Evolutionary conservation across 768 basidiomycete species (phyloP), one percentile per base, ranked within the genome.

Genomic region (Lactarius hatsudake): DNA sequence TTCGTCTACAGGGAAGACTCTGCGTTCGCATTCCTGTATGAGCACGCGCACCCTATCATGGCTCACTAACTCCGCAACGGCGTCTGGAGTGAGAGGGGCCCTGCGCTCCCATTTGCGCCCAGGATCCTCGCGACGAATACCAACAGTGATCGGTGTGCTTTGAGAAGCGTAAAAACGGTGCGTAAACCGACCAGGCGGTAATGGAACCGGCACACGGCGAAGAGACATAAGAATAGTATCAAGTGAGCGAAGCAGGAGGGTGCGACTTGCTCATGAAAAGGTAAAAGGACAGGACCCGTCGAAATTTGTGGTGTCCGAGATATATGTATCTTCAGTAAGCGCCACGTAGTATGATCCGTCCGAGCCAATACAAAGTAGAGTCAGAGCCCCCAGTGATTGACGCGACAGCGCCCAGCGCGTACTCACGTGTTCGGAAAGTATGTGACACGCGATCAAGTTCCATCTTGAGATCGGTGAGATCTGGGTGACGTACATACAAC

Each of bases 61-160:
- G 10, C 77, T 74, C 5, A 92, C 80, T 9, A 96, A 81, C 6
- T 83, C 76, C 53, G 83, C 75, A 36, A 96, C 88, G 7, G 84
- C 87, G 5, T 84, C 83, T 0, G 95, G 95, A 0, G 91, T 92
- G 55, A 97, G 79, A 2, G 95, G 94, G 36, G 84, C 86, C 20
- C 95, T 83, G 10, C 95, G 83, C 74, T 96, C 95, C 94, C 94
- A 97, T 63, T 92, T 85, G 61, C 95, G 80, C 36, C 77, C 70
- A 0, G 90, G 87, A 73, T 96, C 90, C 75, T 97, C 95, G 45
- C 89, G 85, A 20, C 92, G 80, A 30, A 89, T 81, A 23, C 87
- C 88, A 17, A 89, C 69, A 26, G 78, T 81, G 23, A 82, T 68
- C 53, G 71, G 48, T 48, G 57, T 12, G 45, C 30, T n/a, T 55